phyloP scores from a whole-genome alignment of 345 rosid species.

The Lepidium didymum region DNA sequence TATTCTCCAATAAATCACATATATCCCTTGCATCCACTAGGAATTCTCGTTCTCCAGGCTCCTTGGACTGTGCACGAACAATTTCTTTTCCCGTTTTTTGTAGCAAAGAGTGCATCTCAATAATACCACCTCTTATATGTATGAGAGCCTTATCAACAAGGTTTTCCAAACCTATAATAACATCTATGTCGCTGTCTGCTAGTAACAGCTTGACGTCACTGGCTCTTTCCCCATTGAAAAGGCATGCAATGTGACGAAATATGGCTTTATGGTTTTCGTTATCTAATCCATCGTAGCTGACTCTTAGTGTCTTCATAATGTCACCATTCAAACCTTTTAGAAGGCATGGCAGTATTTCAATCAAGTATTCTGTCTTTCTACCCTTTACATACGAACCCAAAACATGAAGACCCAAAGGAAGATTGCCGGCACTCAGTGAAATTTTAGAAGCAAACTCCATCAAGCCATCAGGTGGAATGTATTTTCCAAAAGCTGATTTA shows the following conservation, averaged over 20 bases:
- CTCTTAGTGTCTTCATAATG: neutral
- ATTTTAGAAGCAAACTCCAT: too few relatives aligned
- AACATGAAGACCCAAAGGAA: neutral
- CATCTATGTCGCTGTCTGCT: neutral
- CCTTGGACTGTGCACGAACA: slow-evolving; percentile 4
- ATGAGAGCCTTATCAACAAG: slow-evolving; percentile 21
- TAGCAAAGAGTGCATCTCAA: slow-evolving; percentile 20
- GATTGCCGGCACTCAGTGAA: too few relatives aligned
- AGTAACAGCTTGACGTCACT: neutral
- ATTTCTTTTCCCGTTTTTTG: slow-evolving; percentile 21
- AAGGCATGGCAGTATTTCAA: neutral
- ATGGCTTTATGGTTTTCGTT: neutral
- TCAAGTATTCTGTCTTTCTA: neutral
- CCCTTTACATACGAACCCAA: neutral
- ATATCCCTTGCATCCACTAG: slow-evolving; percentile 12
- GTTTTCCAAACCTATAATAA: neutral
- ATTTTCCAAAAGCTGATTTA: too few relatives aligned
- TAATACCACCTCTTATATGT: neutral
- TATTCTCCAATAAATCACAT: neutral
- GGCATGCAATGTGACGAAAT: slow-evolving; percentile 8
- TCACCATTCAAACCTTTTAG: neutral
- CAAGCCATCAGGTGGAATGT: too few relatives aligned
- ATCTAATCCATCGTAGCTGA: slow-evolving; percentile 22
- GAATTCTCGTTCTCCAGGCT: slow-evolving; percentile 16
- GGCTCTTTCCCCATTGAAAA: neutral